Conservation (phyloP, 2,329 filamentous ascomycete species). For the Fusarium camptoceras region DNA sequence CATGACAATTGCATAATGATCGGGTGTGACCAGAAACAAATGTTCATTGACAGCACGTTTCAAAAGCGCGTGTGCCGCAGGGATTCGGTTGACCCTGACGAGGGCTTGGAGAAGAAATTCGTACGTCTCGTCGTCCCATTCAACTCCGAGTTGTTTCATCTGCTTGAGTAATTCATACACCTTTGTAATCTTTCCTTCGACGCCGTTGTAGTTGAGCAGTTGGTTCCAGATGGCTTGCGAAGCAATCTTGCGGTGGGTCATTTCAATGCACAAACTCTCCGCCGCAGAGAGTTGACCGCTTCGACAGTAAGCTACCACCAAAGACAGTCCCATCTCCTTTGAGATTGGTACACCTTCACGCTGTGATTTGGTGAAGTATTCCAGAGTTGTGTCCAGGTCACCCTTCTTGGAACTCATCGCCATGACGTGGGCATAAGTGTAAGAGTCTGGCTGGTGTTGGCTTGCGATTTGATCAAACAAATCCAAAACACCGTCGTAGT, state of each 20-base stretch:
- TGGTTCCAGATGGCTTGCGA: constrained; percentile 80
- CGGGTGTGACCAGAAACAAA: constrained; percentile 58
- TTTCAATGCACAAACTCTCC: constrained; percentile 58
- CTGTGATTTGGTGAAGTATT: constrained; percentile 73
- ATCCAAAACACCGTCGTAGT: constrained; percentile 73
- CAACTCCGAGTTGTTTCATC: constrained; percentile 61
- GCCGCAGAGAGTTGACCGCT: constrained; percentile 54
- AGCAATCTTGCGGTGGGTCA: constrained; percentile 63
- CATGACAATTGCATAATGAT: constrained; percentile 67
- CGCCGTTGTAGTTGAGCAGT: constrained; percentile 76
- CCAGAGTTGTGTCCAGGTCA: constrained; percentile 76
- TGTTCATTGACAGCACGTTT: constrained; percentile 57
- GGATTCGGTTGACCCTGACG: constrained; percentile 61
- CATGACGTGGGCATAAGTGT: constrained; percentile 80
- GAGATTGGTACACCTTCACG: constrained; percentile 62
- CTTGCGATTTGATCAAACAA: constrained; percentile 71
- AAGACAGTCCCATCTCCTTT: constrained; percentile 68
- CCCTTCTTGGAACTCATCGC: constrained; percentile 76
- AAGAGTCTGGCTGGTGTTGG: constrained; percentile 65
- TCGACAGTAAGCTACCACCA: constrained; percentile 75
- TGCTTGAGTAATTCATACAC: constrained; percentile 61
- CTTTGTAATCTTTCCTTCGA: constrained; percentile 64
- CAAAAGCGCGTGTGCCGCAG: constrained; percentile 63
- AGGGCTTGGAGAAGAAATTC: constrained; percentile 62
- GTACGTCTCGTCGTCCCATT: constrained; percentile 64